These are phyloP conservation scores for Stephania japonica DNA, from an alignment of 164 flowering plant species.

Conservation along the genomic window DNA sequence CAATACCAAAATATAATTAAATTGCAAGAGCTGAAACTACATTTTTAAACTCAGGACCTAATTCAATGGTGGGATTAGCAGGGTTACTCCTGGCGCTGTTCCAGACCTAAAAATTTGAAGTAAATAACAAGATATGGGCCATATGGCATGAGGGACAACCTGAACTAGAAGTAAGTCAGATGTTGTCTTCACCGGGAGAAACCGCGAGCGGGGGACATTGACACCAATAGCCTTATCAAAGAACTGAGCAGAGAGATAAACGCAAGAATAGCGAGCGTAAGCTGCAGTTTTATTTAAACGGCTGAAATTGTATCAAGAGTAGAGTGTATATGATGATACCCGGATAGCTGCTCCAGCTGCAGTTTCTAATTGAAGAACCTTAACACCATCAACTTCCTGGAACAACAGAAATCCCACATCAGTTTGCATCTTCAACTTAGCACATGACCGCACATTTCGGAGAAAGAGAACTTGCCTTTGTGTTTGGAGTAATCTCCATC, in stretches of 20 bases:
- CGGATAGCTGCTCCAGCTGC: slow-evolving; percentile 98
- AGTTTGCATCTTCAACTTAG: not conserved
- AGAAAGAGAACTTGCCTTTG: slow-evolving; percentile 47
- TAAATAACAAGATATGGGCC: not conserved
- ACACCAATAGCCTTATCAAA: slow-evolving; percentile 90
- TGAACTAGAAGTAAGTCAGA: slow-evolving; percentile 97
- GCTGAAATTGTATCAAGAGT: not conserved
- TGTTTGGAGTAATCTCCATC: slow-evolving; percentile 98
- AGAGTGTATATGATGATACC: slow-evolving; percentile 37
- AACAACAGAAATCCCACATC: slow-evolving; percentile 12
- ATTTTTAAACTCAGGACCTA: slow-evolving; percentile 92
- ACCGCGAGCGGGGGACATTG: slow-evolving; percentile 95
- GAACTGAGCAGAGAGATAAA: slow-evolving; percentile 46
- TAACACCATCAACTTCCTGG: slow-evolving; percentile 88
- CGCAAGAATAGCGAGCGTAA: slow-evolving; percentile 5
- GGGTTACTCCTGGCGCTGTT: slow-evolving; percentile 70
- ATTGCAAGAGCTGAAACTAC: slow-evolving; percentile 24
- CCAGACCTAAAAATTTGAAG: slow-evolving; percentile 18
- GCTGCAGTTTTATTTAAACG: not conserved
- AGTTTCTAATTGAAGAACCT: slow-evolving; percentile 97
- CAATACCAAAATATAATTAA: not conserved
- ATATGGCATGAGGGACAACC: slow-evolving; percentile 30
- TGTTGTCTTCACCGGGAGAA: slow-evolving; percentile 95
- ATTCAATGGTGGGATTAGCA: slow-evolving; percentile 72
- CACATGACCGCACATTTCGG: not conserved